Percentiles rank a stretch among this genome's conserved stretches.
Conservation (phyloP, 768 basidiomycete species). For the Lactifluus pinguis region DNA sequence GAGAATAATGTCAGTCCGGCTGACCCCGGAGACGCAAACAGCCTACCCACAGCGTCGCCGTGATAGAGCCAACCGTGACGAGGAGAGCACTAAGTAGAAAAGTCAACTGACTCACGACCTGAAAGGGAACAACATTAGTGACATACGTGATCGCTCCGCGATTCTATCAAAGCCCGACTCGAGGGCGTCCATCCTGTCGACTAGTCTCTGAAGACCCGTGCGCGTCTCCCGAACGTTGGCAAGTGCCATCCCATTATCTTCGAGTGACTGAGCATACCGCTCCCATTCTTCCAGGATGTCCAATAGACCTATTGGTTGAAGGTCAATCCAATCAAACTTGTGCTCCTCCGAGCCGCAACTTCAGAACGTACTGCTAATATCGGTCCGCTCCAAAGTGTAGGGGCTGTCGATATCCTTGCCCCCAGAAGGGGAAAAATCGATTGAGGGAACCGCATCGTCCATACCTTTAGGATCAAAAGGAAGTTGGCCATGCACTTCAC, state of each 20-base stretch:
- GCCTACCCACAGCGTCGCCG: slow-evolving; percentile 58
- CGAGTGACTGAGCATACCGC: slow-evolving; percentile 37
- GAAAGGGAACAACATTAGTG: background rate
- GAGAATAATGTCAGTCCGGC: background rate
- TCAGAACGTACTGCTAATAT: slow-evolving; percentile 58
- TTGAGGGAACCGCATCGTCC: slow-evolving; percentile 67
- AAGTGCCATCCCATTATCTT: slow-evolving; percentile 36
- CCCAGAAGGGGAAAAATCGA: slow-evolving; percentile 72
- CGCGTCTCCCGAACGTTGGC: slow-evolving; percentile 56
- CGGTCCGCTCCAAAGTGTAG: slow-evolving; percentile 56
- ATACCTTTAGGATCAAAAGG: slow-evolving; percentile 80
- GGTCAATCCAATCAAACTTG: background rate
- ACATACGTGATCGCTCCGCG: slow-evolving; percentile 73
- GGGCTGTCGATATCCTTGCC: slow-evolving; percentile 39
- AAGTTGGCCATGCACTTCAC: slow-evolving; percentile 75
- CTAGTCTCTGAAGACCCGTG: slow-evolving; percentile 52
- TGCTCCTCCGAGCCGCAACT: background rate
- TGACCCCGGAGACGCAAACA: background rate
- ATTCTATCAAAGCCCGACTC: slow-evolving; percentile 79
- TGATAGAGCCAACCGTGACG: slow-evolving; percentile 59
- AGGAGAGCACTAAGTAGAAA: slow-evolving; percentile 52
- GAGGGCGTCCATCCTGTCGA: slow-evolving; percentile 70
- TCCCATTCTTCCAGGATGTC: slow-evolving; percentile 59
- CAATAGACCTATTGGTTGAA: slow-evolving; percentile 41
- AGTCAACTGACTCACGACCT: slow-evolving; percentile 4